phyloP scores from a whole-genome alignment of 805 yeast genomes.

The Candida patagonica region DNA sequence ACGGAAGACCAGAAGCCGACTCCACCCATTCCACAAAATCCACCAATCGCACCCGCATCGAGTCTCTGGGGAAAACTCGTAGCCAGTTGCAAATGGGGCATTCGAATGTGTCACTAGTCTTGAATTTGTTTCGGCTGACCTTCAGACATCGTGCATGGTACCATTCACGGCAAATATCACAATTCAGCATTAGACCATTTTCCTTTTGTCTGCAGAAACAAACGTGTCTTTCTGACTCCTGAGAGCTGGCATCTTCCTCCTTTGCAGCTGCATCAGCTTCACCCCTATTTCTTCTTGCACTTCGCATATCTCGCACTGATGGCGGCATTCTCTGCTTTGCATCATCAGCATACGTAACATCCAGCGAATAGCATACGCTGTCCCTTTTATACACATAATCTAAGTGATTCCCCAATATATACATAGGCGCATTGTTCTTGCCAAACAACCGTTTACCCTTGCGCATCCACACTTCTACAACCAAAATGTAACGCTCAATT shows the following conservation, averaged over 20 bases:
- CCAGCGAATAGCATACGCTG: constrained; percentile 8
- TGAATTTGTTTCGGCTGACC: constrained; percentile 18
- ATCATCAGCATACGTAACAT: constrained; percentile 17
- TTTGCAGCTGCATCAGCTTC: constrained; percentile 59
- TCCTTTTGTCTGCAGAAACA: constrained; percentile 45
- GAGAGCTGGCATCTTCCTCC: constrained; percentile 28
- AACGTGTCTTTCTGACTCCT: constrained; percentile 28
- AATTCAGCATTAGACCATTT: constrained; percentile 82
- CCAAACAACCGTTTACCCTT: constrained; percentile 29
- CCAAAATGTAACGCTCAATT: constrained; percentile 20
- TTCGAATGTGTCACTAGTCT: constrained; percentile 31
- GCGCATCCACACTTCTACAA: constrained; percentile 33
- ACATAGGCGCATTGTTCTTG: constrained; percentile 29
- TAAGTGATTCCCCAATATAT: constrained; percentile 25
- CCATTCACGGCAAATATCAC: constrained; percentile 87
- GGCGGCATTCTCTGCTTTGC: neutral
- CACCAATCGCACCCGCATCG: constrained; percentile 28
- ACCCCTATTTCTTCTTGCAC: constrained; percentile 31
- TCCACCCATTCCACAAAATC: constrained; percentile 25
- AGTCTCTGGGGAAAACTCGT: constrained; percentile 25
- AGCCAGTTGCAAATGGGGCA: constrained; percentile 48
- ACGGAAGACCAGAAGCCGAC: constrained; percentile 23
- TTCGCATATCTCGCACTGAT: no score
- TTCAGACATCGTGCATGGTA: constrained; percentile 82
- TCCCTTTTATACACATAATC: constrained; percentile 17